A percentile compares a stretch with the other conserved stretches of the same genome.
phyloP scores from a whole-genome alignment of 805 yeast species.

The Brettanomyces bruxellensis region DNA sequence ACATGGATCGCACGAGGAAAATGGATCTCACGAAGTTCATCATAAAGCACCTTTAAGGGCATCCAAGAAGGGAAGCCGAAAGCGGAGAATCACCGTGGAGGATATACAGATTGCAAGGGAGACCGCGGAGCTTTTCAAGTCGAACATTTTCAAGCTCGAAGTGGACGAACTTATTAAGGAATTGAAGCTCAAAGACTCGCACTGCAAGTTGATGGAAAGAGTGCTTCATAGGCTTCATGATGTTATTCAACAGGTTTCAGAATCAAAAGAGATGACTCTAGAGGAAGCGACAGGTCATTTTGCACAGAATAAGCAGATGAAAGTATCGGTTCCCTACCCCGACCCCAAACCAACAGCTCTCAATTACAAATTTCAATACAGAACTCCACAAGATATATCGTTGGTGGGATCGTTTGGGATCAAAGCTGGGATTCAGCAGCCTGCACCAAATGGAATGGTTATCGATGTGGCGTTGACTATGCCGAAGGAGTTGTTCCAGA shows the following conservation, averaged over 20 bases:
- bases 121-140: conserved; percentile 88
- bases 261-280: conserved; percentile 40
- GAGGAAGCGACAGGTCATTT: conserved; percentile 52
- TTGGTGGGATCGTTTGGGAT: conserved; percentile 86
- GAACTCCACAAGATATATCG: conserved; percentile 64
- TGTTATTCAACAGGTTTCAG: conserved; percentile 56
- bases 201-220: conserved; percentile 58
- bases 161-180: conserved; percentile 86
- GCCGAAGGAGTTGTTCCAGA: conserved; percentile 68
- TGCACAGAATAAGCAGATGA: conserved; percentile 29
- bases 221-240: conserved; percentile 68
- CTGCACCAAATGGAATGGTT: conserved; percentile 40
- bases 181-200: conserved; percentile 62
- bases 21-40: too few relatives aligned
- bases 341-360: conserved; percentile 74
- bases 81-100: conserved; percentile 41
- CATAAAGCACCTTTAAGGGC: too few relatives aligned
- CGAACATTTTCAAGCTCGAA: conserved; percentile 90
- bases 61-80: too few relatives aligned
- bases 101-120: conserved; percentile 89
- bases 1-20: too few relatives aligned
- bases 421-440: conserved; percentile 64
- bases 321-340: conserved; percentile 70
- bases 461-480: conserved; percentile 78
- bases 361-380: conserved; percentile 63